phyloP scores from a whole-genome alignment of 257 asterid genomes.

The Solanum arcanum region DNA sequence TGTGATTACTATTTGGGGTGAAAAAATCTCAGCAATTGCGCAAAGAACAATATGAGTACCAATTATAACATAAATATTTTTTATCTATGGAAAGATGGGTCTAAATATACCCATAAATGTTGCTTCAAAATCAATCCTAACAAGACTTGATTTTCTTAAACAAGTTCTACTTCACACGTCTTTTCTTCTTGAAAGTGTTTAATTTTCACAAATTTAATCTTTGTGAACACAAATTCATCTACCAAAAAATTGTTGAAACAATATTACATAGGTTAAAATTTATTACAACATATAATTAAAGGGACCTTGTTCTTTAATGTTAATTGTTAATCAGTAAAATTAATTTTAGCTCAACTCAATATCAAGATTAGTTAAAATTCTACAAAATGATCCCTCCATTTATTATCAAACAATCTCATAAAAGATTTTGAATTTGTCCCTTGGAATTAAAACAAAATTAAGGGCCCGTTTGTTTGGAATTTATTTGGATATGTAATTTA shows the following conservation, averaged over 20 bases:
- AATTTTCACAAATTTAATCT: background rate
- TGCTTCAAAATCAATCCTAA: background rate
- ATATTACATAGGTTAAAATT: too few relatives aligned
- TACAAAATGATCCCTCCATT: background rate
- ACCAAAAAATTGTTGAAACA: background rate
- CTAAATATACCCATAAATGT: background rate
- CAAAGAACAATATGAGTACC: background rate
- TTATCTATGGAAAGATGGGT: background rate
- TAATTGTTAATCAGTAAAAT: background rate
- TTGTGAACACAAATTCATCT: background rate
- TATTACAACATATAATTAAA: background rate
- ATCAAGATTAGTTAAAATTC: background rate
- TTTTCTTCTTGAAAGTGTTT: background rate
- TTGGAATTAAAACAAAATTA: too few relatives aligned
- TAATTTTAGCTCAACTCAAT: background rate
- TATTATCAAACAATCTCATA: background rate
- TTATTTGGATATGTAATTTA: too few relatives aligned
- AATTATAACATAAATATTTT: background rate
- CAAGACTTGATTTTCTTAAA: background rate
- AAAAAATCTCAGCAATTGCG: background rate
- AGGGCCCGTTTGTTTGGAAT: background rate
- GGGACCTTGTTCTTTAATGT: background rate
- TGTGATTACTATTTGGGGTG: background rate
- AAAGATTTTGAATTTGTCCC: background rate
- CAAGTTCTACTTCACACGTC: background rate